These are phyloP conservation scores for Fusarium falciforme DNA, from an alignment of 2,329 filamentous ascomycete species.

Conservation along the genomic window DNA sequence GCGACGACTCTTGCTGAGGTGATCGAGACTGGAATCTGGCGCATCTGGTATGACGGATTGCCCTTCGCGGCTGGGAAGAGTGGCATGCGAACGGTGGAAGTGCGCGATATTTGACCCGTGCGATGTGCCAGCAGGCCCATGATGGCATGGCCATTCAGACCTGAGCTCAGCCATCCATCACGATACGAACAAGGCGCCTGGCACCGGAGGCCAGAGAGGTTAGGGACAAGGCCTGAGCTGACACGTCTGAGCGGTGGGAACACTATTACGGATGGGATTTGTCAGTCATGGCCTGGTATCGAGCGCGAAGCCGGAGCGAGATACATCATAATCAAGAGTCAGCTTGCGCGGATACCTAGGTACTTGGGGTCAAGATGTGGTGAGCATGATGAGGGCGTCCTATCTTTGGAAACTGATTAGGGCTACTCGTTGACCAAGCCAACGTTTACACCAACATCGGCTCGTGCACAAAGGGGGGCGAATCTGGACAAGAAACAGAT, in stretches of 20 bases:
- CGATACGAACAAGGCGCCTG: constrained; percentile 25
- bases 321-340: constrained; percentile 15
- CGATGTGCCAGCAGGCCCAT: constrained; percentile 20
- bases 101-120: constrained; percentile 39
- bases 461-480: constrained; percentile 19
- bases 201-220: constrained; percentile 17
- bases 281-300: constrained; percentile 8
- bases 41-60: constrained; percentile 23
- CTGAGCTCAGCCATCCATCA: constrained; percentile 32
- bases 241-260: not conserved
- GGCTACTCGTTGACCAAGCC: constrained; percentile 24
- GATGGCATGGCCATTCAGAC: constrained; percentile 25
- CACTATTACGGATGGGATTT: constrained; percentile 26
- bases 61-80: constrained; percentile 9
- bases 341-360: constrained; percentile 3
- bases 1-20: constrained; percentile 9
- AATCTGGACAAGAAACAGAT: constrained; percentile 21
- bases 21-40: constrained; percentile 22
- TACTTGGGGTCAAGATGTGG: constrained; percentile 24
- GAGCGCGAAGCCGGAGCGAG: constrained; percentile 12
- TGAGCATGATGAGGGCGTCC: constrained; percentile 13
- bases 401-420: constrained; percentile 35
- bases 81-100: constrained; percentile 17
- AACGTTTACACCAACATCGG: constrained; percentile 5
- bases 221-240: not conserved